These are phyloP conservation scores for Apiospora malaysiana DNA, from an alignment of 2,329 filamentous ascomycete species.

Conservation along the genomic window DNA sequence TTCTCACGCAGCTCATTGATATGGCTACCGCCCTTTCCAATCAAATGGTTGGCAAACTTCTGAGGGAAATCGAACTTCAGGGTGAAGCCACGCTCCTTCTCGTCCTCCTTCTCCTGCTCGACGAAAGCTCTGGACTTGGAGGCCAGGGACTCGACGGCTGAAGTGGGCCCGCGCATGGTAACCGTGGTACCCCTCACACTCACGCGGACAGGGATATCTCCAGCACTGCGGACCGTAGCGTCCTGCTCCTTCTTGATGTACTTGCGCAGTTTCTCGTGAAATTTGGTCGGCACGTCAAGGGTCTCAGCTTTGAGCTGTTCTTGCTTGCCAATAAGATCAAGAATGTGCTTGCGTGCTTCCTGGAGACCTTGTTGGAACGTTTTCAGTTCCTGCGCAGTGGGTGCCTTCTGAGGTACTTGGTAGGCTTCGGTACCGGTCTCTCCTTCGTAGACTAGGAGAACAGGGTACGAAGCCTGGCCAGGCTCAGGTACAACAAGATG, in stretches of 20 bases:
- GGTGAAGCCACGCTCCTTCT: conserved; percentile 90
- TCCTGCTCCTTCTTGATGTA: conserved; percentile 72
- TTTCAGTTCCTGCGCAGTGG: conserved; percentile 54
- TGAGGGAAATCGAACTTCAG: conserved; percentile 91
- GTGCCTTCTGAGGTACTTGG: conserved; percentile 60
- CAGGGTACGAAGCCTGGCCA: conserved; percentile 61
- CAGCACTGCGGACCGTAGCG: conserved; percentile 51
- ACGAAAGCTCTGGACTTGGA: conserved; percentile 80
- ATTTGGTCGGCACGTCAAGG: conserved; percentile 67
- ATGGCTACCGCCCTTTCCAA: conserved; percentile 71
- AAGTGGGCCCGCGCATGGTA: conserved; percentile 77
- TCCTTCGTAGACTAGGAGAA: conserved; percentile 79
- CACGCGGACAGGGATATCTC: conserved; percentile 66
- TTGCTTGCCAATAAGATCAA: conserved; percentile 64
- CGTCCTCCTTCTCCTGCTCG: conserved; percentile 87
- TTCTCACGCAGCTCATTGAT: conserved; percentile 70
- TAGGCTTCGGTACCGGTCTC: conserved; percentile 55
- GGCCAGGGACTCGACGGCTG: conserved; percentile 73
- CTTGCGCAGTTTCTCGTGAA: conserved; percentile 66
- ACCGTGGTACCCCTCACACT: conserved; percentile 65
- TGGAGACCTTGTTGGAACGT: conserved; percentile 61
- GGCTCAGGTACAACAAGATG: conserved; percentile 74
- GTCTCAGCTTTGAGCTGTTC: conserved; percentile 56
- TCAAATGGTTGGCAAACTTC: conserved; percentile 87
- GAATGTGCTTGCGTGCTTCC: conserved; percentile 62